Percentiles rank a stretch among this genome's conserved stretches.
phyloP scores from a whole-genome alignment of 768 basidiomycete genomes.

The Exidia glandulosa region DNA sequence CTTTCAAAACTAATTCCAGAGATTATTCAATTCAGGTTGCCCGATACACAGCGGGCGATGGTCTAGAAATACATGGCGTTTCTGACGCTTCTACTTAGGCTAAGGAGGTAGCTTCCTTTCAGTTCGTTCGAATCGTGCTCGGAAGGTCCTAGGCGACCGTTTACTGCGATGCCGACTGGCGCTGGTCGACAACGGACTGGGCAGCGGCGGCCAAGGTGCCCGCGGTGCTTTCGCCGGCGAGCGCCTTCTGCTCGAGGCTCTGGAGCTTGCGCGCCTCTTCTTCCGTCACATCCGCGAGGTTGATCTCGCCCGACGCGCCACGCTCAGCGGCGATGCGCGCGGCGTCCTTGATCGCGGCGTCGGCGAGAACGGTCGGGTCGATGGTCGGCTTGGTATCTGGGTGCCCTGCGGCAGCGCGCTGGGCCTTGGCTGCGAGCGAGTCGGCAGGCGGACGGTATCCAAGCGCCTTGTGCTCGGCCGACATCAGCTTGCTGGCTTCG shows the following conservation, averaged over 20 bases:
- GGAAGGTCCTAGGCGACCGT: not conserved
- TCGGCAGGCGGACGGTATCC: conserved; percentile 12
- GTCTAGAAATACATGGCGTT: too few species aligned
- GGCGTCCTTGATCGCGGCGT: not conserved
- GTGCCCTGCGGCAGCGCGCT: conserved; percentile 2
- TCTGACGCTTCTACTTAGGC: too few species aligned
- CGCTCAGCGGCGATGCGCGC: not conserved
- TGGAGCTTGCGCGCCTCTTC: not conserved
- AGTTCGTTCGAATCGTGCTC: too few species aligned
- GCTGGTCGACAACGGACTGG: not conserved
- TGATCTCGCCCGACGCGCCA: not conserved
- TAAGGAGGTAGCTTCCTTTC: too few species aligned
- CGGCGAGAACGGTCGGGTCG: not conserved
- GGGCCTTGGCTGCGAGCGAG: conserved; percentile 11
- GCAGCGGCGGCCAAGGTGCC: not conserved
- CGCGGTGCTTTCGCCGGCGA: not conserved
- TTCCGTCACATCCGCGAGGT: not conserved
- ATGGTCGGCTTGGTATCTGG: not conserved
- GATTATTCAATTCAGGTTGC: too few species aligned
- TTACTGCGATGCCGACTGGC: not conserved
- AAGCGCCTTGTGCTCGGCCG: conserved; percentile 1
- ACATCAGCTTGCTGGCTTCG: not conserved
- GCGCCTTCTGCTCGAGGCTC: not conserved
- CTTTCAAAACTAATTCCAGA: too few species aligned
- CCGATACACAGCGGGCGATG: too few species aligned